These are phyloP conservation scores for Leccinum pallidistipes DNA, from an alignment of 1,284 basidiomycete genomes.

Conservation along the genomic window DNA sequence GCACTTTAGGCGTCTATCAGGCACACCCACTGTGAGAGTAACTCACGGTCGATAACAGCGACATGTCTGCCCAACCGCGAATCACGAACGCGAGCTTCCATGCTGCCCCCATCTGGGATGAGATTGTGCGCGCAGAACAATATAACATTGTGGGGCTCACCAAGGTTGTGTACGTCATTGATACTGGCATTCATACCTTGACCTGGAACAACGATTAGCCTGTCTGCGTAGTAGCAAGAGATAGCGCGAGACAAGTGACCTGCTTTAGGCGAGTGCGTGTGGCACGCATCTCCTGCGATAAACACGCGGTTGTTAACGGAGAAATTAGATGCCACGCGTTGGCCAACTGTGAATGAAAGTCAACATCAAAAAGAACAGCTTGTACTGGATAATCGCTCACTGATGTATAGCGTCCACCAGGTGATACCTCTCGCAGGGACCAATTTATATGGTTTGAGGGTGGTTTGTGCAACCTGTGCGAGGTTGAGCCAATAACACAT, in stretches of 20 bases:
- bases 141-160: conserved; percentile 8
- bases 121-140: not conserved
- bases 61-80: conserved; percentile 53
- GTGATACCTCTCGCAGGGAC: conserved; percentile 42
- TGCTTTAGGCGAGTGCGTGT: conserved; percentile 56
- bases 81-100: conserved; percentile 63
- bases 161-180: conserved; percentile 49
- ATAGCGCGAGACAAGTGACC: conserved; percentile 21
- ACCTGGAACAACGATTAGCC: conserved; percentile 35
- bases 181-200: conserved; percentile 74
- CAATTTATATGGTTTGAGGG: conserved; percentile 45
- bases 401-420: conserved; percentile 50
- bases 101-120: conserved; percentile 27
- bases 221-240: not conserved
- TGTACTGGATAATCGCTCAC: conserved; percentile 15
- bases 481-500: not conserved
- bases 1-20: not conserved
- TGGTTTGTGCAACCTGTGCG: conserved; percentile 24
- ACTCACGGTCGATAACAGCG: conserved; percentile 53
- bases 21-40: not conserved
- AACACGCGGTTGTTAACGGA: conserved; percentile 44
- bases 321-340: conserved; percentile 47
- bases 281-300: conserved; percentile 48
- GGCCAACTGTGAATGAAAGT: conserved; percentile 36
- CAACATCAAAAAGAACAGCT: not conserved